phyloP scores from a whole-genome alignment of 176 grass and related monocot species.

The maize (Zea mays) region Zm-B73-REFERENCE-NAM-5.0 NC_050100.1:3963001-3963500 shows the following conservation, averaged over 20 bases:
- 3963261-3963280: constrained; percentile 78
- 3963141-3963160: constrained; percentile 79
- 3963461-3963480: not conserved
- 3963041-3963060: not conserved
- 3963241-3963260: constrained; percentile 71
- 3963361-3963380: not conserved
- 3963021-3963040: constrained; percentile 1
- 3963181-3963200: constrained; percentile 73
- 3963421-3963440: no score
- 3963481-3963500: not conserved
- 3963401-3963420: not conserved
- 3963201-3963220: constrained; percentile 94
- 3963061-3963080: not conserved
- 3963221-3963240: constrained; percentile 91
- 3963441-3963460: no score
- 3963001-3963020: not conserved
- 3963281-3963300: not conserved
- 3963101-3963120: constrained; percentile 34
- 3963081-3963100: not conserved
- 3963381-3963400: not conserved
- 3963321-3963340: not conserved
- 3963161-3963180: constrained; percentile 78
- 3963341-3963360: constrained; percentile 17
- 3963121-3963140: constrained; percentile 96
- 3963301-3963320: constrained; percentile 5